These are phyloP conservation scores for Neurospora sp. DNA, from an alignment of 495 filamentous ascomycete species.

Conservation along the genomic window DNA sequence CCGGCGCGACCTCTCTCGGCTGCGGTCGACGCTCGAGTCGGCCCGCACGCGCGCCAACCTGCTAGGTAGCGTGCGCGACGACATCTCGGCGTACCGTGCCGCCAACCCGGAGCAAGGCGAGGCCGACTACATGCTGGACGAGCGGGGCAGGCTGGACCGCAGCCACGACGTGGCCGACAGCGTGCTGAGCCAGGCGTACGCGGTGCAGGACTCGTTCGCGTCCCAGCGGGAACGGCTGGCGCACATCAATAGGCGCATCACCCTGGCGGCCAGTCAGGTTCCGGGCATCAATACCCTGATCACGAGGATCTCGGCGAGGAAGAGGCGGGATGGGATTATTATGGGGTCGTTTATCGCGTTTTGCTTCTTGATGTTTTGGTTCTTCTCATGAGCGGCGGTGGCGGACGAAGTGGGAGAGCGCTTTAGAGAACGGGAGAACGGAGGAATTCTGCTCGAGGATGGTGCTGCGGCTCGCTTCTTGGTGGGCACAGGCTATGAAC, in stretches of 20 bases:
- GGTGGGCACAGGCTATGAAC: not conserved
- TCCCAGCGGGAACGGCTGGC: constrained; percentile 76
- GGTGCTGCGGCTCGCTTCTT: not conserved
- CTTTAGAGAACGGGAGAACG: not conserved
- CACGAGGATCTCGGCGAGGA: constrained; percentile 85
- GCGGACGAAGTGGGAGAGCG: not conserved
- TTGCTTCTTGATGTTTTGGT: constrained; percentile 81
- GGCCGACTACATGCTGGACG: constrained; percentile 93
- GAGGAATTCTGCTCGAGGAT: not conserved
- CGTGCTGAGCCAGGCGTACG: constrained; percentile 93
- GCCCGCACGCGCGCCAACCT: constrained; percentile 81
- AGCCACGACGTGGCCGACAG: constrained; percentile 81
- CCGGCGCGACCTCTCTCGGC: constrained; percentile 66
- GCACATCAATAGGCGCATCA: constrained; percentile 81
- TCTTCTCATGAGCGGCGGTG: constrained; percentile 52
- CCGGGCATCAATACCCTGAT: constrained; percentile 93
- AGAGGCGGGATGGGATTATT: constrained; percentile 90
- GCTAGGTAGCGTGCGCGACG: constrained; percentile 80
- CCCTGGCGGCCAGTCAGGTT: constrained; percentile 76
- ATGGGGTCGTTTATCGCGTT: constrained; percentile 82
- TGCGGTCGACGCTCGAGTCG: constrained; percentile 56
- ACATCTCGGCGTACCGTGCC: constrained; percentile 80
- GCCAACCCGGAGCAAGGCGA: constrained; percentile 72
- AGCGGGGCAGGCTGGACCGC: constrained; percentile 73
- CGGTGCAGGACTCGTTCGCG: constrained; percentile 85